Base-by-base conservation (phyloP, 2,329 filamentous ascomycete species). In the Microdochium paspali region DNA sequence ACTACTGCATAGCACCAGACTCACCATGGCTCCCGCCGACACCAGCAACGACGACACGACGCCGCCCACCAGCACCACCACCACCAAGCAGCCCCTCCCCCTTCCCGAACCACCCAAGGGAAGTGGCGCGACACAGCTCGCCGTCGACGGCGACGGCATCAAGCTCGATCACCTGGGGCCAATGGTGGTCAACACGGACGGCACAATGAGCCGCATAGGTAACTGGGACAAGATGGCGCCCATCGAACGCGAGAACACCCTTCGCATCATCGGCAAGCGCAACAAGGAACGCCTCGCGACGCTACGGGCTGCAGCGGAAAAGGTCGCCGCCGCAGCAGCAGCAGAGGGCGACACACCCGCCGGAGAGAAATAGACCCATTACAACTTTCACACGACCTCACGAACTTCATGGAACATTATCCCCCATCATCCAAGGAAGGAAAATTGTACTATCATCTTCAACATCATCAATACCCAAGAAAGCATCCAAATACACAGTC, bases 201-300 rank as follows among this genome's bases (percentile, higher is more conserved):
- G 86, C 20, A 82, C 82, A 9, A 63, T 89, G 54, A 81, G 80
- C 48, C 75, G 85, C 28, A 85, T 90, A 56, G 66, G 74, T 30
- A 90, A 90, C 62, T 90, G 85, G 85, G 71, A 68, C 9, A 69
- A 81, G 53, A 88, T 90, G 85, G 76, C 77, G 2, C 78, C 80
- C 24, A 72, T 80, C 6, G 85, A 90, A 70, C 73, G 71, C 61
- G 66, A 77, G 60, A 85, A 80, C 57, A 87, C 85, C 31, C 53
- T 89, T 60, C 71, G 80, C 43, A 66, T 88, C 44, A 59, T 90
- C 55, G 78, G 79, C 10, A 84, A 79, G 71, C 70, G 86, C 59
- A 90, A 90, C 60, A 73, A 82, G 67, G 54, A 73, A 57, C 68
- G 85, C 13, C 60, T 84, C 53, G 78, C 74, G 44, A 71, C 67